Evolutionary conservation across 441 rosid genomes (phyloP), one percentile per base, ranked within the genome.

Genomic region (Dalechampia spathulata): DNA sequence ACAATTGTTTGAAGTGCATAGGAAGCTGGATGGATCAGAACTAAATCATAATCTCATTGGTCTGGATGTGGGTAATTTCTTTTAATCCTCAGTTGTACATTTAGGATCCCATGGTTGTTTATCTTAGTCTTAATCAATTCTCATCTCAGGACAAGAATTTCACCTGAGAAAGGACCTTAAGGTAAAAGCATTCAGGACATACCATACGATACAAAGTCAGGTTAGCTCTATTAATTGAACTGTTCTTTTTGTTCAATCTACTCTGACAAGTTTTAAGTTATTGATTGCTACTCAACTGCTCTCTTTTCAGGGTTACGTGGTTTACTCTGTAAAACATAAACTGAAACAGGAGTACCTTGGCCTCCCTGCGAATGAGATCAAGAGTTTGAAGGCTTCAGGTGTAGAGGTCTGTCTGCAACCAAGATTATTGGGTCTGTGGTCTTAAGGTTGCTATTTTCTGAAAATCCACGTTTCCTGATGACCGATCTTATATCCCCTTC

Each of bases 181-280:
- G 78, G 96, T 88, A 12, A 89, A 67, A 81, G 95, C 96, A 71
- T 92, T 88, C 70, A 86, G 75, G 79, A 88, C 98, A 7, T 84
- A 80, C 70, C 98, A 88, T 78, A 82, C 77, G 58, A 83, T 92
- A 28, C 83, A 75, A 32, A 88, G 95, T 80, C 98, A 88, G 87
- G 98, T 77, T 43, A 66, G 34, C 49, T 46, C 64, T 16, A 27
- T 13, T 45, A 5, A 23, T 20, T 20, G 41, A 26, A 52, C 1
- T 8, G 12, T 5, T 46, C 42, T 64, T 52, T 25, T 4, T 38
- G 36, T 63, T 34, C 28, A 19, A 25, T 34, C 11, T 26, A n/a
- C n/a, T 26, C 3, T 17, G 17, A 21, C 44, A 55, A 16, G n/a
- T 25, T 32, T 49, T 40, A 15, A 48, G 52, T 41, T 34, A 42